Base-by-base conservation (phyloP, 352 stramenopile species). In the Phytophthora idaei region DNA sequence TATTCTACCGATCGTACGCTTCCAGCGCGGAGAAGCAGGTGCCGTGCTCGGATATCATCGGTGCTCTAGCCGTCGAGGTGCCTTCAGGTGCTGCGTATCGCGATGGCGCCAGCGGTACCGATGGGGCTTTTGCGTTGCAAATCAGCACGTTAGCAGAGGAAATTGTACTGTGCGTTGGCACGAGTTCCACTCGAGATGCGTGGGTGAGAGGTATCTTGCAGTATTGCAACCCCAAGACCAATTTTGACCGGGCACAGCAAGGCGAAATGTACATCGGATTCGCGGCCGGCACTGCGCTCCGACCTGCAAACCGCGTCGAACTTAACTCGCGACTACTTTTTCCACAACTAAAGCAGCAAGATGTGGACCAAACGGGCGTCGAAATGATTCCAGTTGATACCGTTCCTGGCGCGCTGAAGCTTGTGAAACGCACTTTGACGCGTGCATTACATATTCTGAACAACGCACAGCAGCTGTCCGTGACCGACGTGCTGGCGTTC, bases 141-240 rank as follows among this genome's bases (percentile, higher is more conserved):
- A 83, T 94, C 58, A 89, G 76, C 42, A 92, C 80, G 15, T 86
- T 94, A 49, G 80, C 80, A 0, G 83, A 94, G 49, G 80, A 94
- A 66, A 87, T 92, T 44, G 71, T 90, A 15, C 56, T 94, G n/a
- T 92, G 82, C 49, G 77, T 92, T 15, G 71, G 74, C 17, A 89
- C 78, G 10, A 74, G 78, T 37, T 83, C 84, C 12, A 78, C 83
- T 15, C 82, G 83, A 21, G 80, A 85, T 60, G 68, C 81, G 15
- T 94, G 85, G 85, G 68, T 94, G 28, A 78, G 77, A 41, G 80
- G 85, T 15, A 61, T 94, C 8, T 45, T 79, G 15, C 80, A 92
- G 54, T 81, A 84, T n/a, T 90, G 81, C 57, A 64, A 77, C 14
- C 68, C 70, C 17, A 66, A 74, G 11, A 39, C 55, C 8, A 93